Evolutionary conservation across 257 asterid genomes (phyloP).

Genomic region (Verbascum thapsus): DNA sequence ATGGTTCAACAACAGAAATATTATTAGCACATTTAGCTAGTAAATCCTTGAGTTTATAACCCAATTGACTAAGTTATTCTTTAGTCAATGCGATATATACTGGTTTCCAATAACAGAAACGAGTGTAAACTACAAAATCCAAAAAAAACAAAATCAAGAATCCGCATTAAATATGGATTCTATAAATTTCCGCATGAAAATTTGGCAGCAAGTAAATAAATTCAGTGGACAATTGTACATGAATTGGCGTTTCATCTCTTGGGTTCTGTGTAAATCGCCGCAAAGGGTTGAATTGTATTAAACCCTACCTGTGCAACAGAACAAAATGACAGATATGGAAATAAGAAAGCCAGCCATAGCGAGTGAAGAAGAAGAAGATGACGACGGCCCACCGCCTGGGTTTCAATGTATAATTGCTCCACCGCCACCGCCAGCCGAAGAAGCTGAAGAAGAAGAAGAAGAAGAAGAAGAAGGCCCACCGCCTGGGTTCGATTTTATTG

Average conservation of each 20-base stretch:
- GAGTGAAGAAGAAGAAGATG: slow-evolving; percentile 52
- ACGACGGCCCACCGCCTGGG: slow-evolving; percentile 93
- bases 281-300: neutral
- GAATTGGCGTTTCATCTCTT: neutral
- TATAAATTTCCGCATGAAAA: neutral
- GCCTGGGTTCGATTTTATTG: slow-evolving; percentile 65
- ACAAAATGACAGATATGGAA: slow-evolving; percentile 11
- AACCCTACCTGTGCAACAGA: neutral
- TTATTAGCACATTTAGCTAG: too few relatives aligned
- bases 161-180: neutral
- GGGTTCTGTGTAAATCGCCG: neutral
- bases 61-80: too few relatives aligned
- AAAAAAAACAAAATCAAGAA: neutral
- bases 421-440: slow-evolving; percentile 21
- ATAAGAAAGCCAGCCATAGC: slow-evolving; percentile 10
- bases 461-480: slow-evolving; percentile 70
- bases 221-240: neutral
- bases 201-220: neutral
- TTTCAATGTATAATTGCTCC: slow-evolving; percentile 47
- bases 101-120: too few relatives aligned
- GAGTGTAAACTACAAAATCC: too few relatives aligned
- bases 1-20: too few relatives aligned
- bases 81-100: too few relatives aligned
- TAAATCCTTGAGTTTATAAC: too few relatives aligned
- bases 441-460: slow-evolving; percentile 29